Evolutionary conservation across 768 basidiomycete species (phyloP).

Genomic region (Steccherinum ochraceum): DNA sequence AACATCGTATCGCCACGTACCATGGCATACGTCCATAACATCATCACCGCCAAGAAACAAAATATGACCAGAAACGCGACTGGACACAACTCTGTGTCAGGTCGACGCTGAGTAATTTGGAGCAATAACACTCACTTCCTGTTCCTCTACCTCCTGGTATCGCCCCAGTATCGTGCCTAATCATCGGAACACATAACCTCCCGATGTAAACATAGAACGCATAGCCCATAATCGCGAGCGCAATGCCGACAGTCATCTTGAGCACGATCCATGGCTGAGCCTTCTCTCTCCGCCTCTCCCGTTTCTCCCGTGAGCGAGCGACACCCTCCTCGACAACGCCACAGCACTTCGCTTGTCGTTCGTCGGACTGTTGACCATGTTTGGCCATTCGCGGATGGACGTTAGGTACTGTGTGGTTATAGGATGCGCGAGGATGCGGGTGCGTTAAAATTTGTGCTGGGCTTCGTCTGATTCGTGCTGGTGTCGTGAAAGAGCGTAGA

Average conservation of each 20-base stretch:
- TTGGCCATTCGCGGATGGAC: conserved; percentile 8
- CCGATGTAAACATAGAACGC: conserved; percentile 74
- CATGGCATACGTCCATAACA: conserved; percentile 74
- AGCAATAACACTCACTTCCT: conserved; percentile 82
- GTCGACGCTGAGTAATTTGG: too few relatives aligned
- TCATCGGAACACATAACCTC: conserved; percentile 64
- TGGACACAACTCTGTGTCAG: conserved; percentile 21
- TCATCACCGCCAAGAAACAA: conserved; percentile 56
- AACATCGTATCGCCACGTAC: conserved; percentile 31
- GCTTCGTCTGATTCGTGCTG: too few relatives aligned
- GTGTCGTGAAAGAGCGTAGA: too few relatives aligned
- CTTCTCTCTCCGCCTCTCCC: conserved; percentile 30
- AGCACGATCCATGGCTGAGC: conserved; percentile 70
- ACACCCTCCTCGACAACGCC: conserved; percentile 38
- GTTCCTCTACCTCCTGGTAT: conserved; percentile 38
- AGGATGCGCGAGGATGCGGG: neutral
- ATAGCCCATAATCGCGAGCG: conserved; percentile 58
- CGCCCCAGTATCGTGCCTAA: conserved; percentile 37
- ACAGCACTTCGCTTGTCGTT: conserved; percentile 29
- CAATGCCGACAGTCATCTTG: conserved; percentile 61
- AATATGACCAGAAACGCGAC: conserved; percentile 66
- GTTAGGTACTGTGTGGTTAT: too few relatives aligned
- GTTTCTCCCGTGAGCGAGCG: conserved; percentile 4
- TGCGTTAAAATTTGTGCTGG: neutral
- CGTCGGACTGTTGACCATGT: conserved; percentile 2